These are phyloP conservation scores for Porcisia hertigi DNA, from an alignment of 208 protist species.

Conservation along the genomic window DNA sequence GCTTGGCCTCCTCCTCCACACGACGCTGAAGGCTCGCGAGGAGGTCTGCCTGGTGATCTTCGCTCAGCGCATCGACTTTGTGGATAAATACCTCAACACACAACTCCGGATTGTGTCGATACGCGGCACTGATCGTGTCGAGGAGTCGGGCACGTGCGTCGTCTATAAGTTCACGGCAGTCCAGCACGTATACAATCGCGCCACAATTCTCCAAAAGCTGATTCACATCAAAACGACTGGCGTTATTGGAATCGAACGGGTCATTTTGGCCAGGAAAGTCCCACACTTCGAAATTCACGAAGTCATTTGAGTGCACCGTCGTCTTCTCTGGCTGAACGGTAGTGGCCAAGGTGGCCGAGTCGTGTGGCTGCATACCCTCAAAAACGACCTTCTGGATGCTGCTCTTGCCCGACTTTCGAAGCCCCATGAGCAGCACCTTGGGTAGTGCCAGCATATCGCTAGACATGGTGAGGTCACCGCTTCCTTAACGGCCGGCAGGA, in stretches of 20 bases:
- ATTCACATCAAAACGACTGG: constrained; percentile 57
- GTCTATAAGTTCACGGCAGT: constrained; percentile 85
- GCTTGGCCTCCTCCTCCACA: constrained; percentile 78
- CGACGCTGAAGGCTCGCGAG: constrained; percentile 77
- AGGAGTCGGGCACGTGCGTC: constrained; percentile 75
- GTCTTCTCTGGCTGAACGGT: constrained; percentile 83
- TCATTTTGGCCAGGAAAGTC: constrained; percentile 91
- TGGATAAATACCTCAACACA: constrained; percentile 91
- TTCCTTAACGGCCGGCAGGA: not conserved
- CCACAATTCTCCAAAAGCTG: constrained; percentile 85
- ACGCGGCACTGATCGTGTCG: constrained; percentile 79
- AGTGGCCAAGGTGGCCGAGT: constrained; percentile 77
- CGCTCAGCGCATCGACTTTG: constrained; percentile 88
- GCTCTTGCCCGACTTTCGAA: constrained; percentile 90
- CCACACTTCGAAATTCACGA: constrained; percentile 92
- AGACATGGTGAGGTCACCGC: constrained; percentile 3
- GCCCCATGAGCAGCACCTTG: constrained; percentile 86
- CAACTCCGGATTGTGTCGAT: constrained; percentile 73
- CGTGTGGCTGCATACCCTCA: constrained; percentile 87
- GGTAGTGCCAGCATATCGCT: constrained; percentile 60
- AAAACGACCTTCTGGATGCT: constrained; percentile 93
- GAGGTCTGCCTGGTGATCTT: constrained; percentile 85
- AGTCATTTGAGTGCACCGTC: constrained; percentile 81
- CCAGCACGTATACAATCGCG: constrained; percentile 89
- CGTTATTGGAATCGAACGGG: constrained; percentile 71